Conservation (phyloP, 768 basidiomycete genomes). For the Fomitopsis serialis region DNA sequence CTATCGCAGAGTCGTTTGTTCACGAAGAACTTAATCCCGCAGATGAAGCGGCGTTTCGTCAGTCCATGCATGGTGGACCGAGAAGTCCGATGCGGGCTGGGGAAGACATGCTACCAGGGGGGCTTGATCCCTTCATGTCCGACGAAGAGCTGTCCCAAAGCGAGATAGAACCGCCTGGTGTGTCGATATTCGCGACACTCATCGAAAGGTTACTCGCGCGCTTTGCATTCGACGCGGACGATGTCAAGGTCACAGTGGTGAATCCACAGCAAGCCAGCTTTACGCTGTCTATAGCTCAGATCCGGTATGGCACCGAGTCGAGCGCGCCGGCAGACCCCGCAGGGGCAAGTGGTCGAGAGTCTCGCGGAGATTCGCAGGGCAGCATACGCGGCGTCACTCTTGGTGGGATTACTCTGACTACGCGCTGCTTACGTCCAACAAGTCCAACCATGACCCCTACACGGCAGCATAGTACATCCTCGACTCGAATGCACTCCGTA, state of each 20-base stretch:
- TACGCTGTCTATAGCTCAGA: constrained; percentile 50
- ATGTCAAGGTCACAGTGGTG: constrained; percentile 65
- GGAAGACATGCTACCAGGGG: constrained; percentile 57
- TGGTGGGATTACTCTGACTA: constrained; percentile 50
- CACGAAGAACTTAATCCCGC: constrained; percentile 70
- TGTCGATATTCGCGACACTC: constrained; percentile 75
- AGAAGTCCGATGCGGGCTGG: constrained; percentile 1
- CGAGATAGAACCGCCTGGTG: constrained; percentile 64
- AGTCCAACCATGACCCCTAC: constrained; percentile 10
- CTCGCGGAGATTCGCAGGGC: constrained; percentile 14
- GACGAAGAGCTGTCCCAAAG: constrained; percentile 34
- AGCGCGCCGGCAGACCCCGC: constrained; percentile 3
- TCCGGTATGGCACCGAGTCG: constrained; percentile 50
- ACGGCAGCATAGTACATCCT: constrained; percentile 21
- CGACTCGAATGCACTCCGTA: constrained; percentile 13
- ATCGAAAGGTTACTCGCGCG: constrained; percentile 75
- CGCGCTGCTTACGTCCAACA: constrained; percentile 34
- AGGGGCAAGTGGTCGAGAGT: neutral
- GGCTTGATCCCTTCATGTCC: constrained; percentile 51
- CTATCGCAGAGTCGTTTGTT: constrained; percentile 83
- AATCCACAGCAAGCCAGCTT: constrained; percentile 59
- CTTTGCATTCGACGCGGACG: constrained; percentile 70
- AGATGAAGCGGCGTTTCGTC: constrained; percentile 67
- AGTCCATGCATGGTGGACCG: constrained; percentile 49
- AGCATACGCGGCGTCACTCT: constrained; percentile 48